A percentile compares a stretch with the other conserved stretches of the same genome.
Evolutionary conservation across 2,329 filamentous ascomycete species (phyloP).

Genomic region (Neopestalotiopsis clavispora): DNA sequence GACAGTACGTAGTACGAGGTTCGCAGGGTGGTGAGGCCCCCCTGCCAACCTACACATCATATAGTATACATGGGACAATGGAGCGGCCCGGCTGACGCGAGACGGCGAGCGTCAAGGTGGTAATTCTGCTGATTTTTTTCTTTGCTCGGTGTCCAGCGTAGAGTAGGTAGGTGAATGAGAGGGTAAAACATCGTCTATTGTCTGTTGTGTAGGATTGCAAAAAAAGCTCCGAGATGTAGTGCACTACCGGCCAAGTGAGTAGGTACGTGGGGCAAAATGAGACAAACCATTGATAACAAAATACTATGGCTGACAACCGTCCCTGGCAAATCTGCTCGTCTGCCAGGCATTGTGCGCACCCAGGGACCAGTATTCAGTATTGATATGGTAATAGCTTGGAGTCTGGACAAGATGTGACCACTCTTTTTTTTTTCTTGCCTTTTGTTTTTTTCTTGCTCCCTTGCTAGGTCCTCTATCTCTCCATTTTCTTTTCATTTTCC

Average conservation of each 20-base stretch:
- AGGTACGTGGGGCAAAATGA: not conserved
- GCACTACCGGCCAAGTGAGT: not conserved
- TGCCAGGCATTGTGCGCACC: not conserved
- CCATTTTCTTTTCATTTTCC: not conserved
- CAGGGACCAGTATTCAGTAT: not conserved
- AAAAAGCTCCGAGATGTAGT: not conserved
- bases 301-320: not conserved
- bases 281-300: slow-evolving; percentile 1
- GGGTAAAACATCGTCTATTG: not conserved
- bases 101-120: not conserved
- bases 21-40: not conserved
- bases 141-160: not conserved
- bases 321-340: not conserved
- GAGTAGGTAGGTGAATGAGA: not conserved
- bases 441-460: not conserved
- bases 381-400: not conserved
- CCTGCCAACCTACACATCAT: not conserved
- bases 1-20: not conserved
- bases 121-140: not conserved
- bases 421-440: not conserved
- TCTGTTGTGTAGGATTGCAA: too few species aligned
- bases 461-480: not conserved
- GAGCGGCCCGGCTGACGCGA: not conserved
- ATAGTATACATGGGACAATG: not conserved
- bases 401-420: slow-evolving; percentile 1